Percentiles rank a stretch among this genome's conserved stretches.
Evolutionary conservation across 768 basidiomycete genomes (phyloP).

Genomic region (Strobilomyces echinocephalus): DNA sequence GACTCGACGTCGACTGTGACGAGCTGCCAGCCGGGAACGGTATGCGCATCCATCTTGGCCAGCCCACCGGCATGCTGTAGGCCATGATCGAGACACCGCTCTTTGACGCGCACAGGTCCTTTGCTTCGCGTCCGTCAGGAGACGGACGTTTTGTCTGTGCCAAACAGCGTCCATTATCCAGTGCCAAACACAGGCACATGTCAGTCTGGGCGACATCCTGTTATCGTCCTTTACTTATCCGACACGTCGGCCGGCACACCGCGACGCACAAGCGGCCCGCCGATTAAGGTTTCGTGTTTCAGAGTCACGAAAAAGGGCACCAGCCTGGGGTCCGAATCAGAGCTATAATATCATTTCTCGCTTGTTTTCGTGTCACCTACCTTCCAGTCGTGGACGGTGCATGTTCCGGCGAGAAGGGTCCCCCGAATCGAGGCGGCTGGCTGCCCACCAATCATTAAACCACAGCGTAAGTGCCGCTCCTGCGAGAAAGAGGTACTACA

Average conservation of each 20-base stretch:
- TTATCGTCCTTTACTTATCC: not conserved
- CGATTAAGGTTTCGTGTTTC: constrained; percentile 8
- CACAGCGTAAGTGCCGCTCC: not conserved
- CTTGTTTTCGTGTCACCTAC: not conserved
- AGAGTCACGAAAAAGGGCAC: constrained; percentile 2
- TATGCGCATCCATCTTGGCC: not conserved
- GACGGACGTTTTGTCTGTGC: not conserved
- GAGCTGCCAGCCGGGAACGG: not conserved
- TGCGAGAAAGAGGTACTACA: not conserved
- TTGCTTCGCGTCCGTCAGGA: not conserved
- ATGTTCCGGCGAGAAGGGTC: not conserved
- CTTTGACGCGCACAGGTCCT: not conserved
- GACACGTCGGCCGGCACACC: not conserved
- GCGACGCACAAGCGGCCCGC: not conserved
- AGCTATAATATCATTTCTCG: not conserved
- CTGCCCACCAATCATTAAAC: not conserved
- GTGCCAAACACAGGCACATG: not conserved
- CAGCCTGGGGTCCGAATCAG: not conserved
- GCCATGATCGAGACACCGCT: not conserved
- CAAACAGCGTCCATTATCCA: not conserved
- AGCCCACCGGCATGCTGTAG: not conserved
- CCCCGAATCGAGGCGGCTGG: not conserved
- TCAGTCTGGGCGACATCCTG: not conserved
- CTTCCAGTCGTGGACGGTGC: no score
- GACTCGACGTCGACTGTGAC: not conserved